Base-by-base conservation (phyloP, 306 rosid genomes). In the Cucurbita ficifolia region DNA sequence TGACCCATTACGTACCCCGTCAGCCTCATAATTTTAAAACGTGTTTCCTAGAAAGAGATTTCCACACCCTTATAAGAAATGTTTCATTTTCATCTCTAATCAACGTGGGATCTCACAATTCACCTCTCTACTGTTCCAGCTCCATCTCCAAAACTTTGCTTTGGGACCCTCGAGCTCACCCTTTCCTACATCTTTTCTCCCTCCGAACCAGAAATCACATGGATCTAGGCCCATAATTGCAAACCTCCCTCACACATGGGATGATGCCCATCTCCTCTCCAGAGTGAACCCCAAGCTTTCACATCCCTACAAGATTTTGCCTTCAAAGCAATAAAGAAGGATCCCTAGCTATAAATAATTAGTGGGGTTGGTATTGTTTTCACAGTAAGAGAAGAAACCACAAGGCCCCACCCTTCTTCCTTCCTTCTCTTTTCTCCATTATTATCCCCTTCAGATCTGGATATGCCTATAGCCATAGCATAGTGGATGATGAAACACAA, bases 211-310 rank as follows among this genome's bases (percentile, higher is more conserved):
- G 49, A 64, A 64, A 42, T 64, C 55, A 58, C 24, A 9, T 7
- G 52, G 68, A 35, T 21, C 57, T 22, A 22, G 18, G 18, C 45
- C 69, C 29, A 24, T 39, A 16, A 65, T 69, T 69, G 74, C 57
- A 10, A 33, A 50, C 75, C 38, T 8, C 48, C 7, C 56, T 62
- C 69, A 70, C 69, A 70, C 60, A 49, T 70, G 75, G 35, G 6
- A 19, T 63, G 33, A 29, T 33, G 50, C n/a, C 45, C 33, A 29
- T 29, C 33, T 29, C 33, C 21, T 46, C 45, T 46, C 38, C 63
- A 18, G 58, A 35, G 56, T 61, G 68, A 64, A 82, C 67, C 68
- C 42, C 68, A 73, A 73, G 67, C 57, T 51, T 68, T 29, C 54
- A 1, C 22, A 43, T 14, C 58, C 42, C 5, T 49, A 51, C 22